A percentile compares a stretch with the other conserved stretches of the same genome.
Conservation (phyloP, 208 protist genomes). For the Zelonia costaricensis region DNA sequence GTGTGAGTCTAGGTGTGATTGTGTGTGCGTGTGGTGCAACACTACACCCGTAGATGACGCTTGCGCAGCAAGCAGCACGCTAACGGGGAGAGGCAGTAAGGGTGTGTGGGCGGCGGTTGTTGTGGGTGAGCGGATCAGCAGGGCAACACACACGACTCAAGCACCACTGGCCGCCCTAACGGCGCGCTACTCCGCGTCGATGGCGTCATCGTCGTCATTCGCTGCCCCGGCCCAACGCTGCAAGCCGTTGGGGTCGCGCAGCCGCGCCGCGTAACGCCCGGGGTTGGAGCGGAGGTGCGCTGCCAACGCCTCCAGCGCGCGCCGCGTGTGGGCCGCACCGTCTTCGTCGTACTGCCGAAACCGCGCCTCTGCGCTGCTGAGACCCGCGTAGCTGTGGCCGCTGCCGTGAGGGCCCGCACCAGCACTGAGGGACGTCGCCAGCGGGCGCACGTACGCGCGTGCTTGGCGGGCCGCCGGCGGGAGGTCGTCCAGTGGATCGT, state of each 20-base stretch:
- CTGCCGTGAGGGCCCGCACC: not conserved
- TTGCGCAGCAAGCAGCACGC: no score
- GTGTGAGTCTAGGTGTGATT: no score
- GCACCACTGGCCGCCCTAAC: no score
- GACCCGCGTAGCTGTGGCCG: constrained; percentile 3
- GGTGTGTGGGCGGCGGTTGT: no score
- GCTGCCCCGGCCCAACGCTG: constrained; percentile 52
- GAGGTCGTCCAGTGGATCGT: constrained; percentile 15
- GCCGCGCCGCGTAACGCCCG: constrained; percentile 41
- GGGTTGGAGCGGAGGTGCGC: constrained; percentile 45
- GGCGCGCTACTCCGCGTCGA: not conserved
- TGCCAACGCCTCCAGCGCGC: constrained; percentile 57
- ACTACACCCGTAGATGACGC: no score
- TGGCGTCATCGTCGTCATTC: constrained; percentile 10
- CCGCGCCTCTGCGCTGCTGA: constrained; percentile 12
- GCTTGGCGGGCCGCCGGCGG: constrained; percentile 14
- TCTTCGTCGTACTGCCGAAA: constrained; percentile 51
- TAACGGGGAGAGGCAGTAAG: no score
- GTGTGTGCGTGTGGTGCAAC: no score
- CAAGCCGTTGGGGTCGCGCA: constrained; percentile 56
- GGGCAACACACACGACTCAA: no score
- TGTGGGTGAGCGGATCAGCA: no score
- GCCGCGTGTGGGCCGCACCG: constrained; percentile 51
- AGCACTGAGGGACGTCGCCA: constrained; percentile 23
- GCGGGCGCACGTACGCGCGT: constrained; percentile 19